Base-by-base conservation (phyloP, 305 asterid genomes). In the Caryopteris hybrid region DNA sequence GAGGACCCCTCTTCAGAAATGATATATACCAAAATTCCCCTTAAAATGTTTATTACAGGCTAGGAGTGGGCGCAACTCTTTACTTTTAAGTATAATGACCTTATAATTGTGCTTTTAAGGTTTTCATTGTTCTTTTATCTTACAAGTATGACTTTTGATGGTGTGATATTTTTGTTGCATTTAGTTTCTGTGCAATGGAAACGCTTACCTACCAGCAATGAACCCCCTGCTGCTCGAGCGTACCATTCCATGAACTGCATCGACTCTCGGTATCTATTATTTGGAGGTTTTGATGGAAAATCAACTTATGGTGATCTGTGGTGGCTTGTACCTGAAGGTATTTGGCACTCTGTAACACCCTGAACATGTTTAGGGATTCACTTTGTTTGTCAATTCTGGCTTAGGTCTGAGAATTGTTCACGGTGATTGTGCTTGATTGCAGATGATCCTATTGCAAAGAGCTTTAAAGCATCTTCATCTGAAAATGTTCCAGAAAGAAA, bases 241-340 rank as follows among this genome's bases (percentile, higher is more conserved):
- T 94, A 94, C 79, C 99, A 94, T 82, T 85, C 99, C 51, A 86
- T 94, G 95, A 91, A 87, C 76, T 74, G 77, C 68, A 74, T 86
- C 27, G 96, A 96, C 58, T 80, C 93, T 54, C 85, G 93, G 22
- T 91, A 81, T 76, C 72, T 94, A 52, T 76, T 94, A 72, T 89
- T 91, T 84, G 99, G 99, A 33, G 99, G 99, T 39, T 94, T 94
- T 77, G 96, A 94, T 61, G 98, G 99, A 59, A 94, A 94, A 79
- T 75, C 82, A 70, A 91, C 98, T 69, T 94, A 68, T 69, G 95
- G 94, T 76, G 98, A 94, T 85, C 78, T 91, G 47, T 91, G 99
- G 99, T 94, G 98, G 99, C 92, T 94, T 73, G 91, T 94, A 70
- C 95, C 99, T 56, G 96, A 87, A 85, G 98, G 99, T 92, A 81